Conservation (phyloP, 2,329 filamentous ascomycete species). For the Atkinsonella hypoxylon region DNA sequence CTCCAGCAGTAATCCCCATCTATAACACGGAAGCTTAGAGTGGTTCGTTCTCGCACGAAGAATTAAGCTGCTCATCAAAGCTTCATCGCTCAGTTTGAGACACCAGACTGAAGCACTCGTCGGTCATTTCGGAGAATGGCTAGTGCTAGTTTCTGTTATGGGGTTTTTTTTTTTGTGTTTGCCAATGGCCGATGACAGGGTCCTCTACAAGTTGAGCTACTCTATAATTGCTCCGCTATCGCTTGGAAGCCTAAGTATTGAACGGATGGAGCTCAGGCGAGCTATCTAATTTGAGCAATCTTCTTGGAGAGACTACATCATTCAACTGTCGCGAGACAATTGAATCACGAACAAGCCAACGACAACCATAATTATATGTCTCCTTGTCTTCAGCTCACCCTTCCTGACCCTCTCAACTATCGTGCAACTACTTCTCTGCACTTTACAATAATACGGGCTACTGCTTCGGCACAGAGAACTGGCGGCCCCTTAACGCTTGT, state of each 20-base stretch:
- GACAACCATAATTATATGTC: not conserved
- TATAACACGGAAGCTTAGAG: not conserved
- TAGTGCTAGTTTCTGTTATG: not conserved
- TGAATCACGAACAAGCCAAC: not conserved
- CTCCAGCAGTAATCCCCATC: not conserved
- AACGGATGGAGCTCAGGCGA: not conserved
- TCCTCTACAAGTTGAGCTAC: not conserved
- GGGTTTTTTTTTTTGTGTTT: not conserved
- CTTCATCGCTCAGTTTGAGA: not conserved
- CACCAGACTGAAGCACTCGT: not conserved
- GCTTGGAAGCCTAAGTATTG: not conserved
- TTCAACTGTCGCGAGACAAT: not conserved
- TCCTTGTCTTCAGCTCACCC: not conserved
- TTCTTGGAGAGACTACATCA: not conserved
- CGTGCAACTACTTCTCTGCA: not conserved
- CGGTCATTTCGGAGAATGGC: not conserved
- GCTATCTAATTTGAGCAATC: not conserved
- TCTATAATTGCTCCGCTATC: not conserved
- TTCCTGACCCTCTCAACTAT: not conserved
- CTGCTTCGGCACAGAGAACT: slow-evolving; percentile 1
- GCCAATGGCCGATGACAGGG: not conserved
- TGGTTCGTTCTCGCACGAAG: not conserved
- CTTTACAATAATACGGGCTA: not conserved
- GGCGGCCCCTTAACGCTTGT: not conserved
- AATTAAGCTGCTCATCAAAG: not conserved